phyloP scores from a whole-genome alignment of 78 protist species.

The Isochrysis galbana region DNA sequence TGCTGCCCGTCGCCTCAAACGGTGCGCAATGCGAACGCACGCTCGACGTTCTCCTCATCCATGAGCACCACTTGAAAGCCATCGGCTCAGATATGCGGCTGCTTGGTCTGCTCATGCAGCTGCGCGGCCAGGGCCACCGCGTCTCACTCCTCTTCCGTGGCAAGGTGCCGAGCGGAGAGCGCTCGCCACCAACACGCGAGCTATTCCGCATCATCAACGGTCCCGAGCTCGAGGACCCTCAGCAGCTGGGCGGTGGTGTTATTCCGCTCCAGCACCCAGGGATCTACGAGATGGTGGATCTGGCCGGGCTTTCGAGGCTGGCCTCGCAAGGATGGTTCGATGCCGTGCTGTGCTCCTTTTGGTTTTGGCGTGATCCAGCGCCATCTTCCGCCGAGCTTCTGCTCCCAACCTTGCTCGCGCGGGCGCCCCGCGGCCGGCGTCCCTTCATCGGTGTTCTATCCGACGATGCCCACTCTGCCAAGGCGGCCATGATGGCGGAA shows the following conservation, averaged over 20 bases:
- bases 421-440: background rate
- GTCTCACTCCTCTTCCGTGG: background rate
- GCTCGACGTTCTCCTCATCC: background rate
- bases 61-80: conserved; percentile 23
- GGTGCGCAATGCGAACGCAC: background rate
- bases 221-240: background rate
- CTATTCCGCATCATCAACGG: background rate
- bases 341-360: background rate
- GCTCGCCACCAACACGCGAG: background rate
- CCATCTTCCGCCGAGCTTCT: background rate
- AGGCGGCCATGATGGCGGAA: conserved; percentile 21
- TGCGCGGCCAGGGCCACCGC: background rate
- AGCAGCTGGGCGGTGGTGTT: background rate
- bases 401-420: background rate
- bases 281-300: background rate
- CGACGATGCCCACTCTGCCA: conserved; percentile 2
- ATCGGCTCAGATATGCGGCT: conserved; percentile 21
- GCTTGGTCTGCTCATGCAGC: background rate
- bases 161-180: background rate
- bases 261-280: background rate
- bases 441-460: conserved; percentile 16
- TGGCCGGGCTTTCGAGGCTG: background rate
- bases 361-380: conserved; percentile 26
- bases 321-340: background rate
- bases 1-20: background rate